Percentiles rank a stretch among this genome's conserved stretches.
These are phyloP conservation scores for Triticum turgidum DNA, from an alignment of 176 grass and related monocot species.

Conservation along the genomic window DNA sequence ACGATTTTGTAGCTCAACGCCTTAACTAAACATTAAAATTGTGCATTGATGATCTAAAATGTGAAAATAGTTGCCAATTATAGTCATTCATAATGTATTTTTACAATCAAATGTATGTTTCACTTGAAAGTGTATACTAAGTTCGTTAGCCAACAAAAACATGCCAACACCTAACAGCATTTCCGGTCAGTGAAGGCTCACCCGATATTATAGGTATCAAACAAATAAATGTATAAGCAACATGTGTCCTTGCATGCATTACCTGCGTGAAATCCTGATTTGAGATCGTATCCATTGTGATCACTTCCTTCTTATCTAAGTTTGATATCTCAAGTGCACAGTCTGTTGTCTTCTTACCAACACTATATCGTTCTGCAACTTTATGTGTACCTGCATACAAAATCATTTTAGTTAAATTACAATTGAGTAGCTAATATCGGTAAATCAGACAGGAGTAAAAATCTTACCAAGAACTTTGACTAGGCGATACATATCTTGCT, in stretches of 20 bases:
- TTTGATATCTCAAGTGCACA: slow-evolving; percentile 91
- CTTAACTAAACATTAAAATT: background rate
- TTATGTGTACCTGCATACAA: slow-evolving; percentile 75
- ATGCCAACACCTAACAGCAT: slow-evolving; percentile 3
- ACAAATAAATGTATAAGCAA: slow-evolving; percentile 10
- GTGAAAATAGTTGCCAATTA: background rate
- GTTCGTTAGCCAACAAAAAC: slow-evolving; percentile 26
- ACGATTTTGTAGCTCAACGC: background rate
- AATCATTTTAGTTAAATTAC: slow-evolving; percentile 33
- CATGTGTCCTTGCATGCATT: slow-evolving; percentile 15
- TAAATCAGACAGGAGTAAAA: background rate
- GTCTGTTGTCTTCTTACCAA: slow-evolving; percentile 93
- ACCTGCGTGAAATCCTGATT: slow-evolving; percentile 99
- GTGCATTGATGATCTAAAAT: background rate
- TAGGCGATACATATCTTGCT: slow-evolving; percentile 96
- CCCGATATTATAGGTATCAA: background rate
- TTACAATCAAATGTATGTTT: background rate
- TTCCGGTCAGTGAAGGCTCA: background rate
- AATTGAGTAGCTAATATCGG: slow-evolving; percentile 20
- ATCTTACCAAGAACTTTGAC: slow-evolving; percentile 92
- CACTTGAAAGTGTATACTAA: background rate
- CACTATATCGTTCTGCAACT: slow-evolving; percentile 68
- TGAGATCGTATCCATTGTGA: slow-evolving; percentile 88
- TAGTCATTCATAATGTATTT: background rate
- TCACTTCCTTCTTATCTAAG: slow-evolving; percentile 89